Base-by-base conservation (phyloP, 2,329 filamentous ascomycete species). In the Metarhizium anisopliae region DNA sequence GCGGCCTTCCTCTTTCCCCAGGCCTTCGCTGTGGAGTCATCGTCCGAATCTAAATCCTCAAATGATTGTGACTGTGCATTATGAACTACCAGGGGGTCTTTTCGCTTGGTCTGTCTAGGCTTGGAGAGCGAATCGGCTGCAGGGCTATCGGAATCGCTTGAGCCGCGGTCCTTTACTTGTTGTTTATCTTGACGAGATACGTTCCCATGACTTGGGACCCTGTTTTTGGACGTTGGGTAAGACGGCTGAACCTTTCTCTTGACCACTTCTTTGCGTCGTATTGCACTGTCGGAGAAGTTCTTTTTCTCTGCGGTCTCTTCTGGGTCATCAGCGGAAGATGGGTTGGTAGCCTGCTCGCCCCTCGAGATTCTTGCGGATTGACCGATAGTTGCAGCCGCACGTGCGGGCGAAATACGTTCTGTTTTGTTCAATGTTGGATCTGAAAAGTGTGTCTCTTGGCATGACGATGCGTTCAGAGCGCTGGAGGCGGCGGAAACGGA, bases 1-100 rank as follows among this genome's bases (percentile, higher is more conserved):
- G 78, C 70, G 51, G 77, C 74, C 59, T 89, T 83, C 51, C 79
- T 82, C 53, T 76, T 77, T 60, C 87, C 81, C 79, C 83, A 88
- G 10, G 75, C 74, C 20, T 69, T 72, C 7, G 73, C 71, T 30
- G 73, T 67, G 14, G 61, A 63, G 2, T 63, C 67, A 32, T 73
- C 72, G 2, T 72, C 74, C 20, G 74, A 70, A 20, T 71, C 69
- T 5, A 74, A 69, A 11, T 71, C 72, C 40, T 78, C 76, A 10
- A 74, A 73, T 4, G 75, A 74, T 7, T 74, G 73, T 6, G 73
- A 76, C n/a, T 77, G 76, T 4, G 73, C 75, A 67, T 72, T 20
- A 77, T 64, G 25, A 25, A 4, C 25, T 36, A 73, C 16, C 62
- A 5, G 63, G 62, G 6, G 64, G 51, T 57, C 68, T 67, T 51